These are phyloP conservation scores for Echium plantagineum DNA, from an alignment of 257 asterid genomes.

Conservation along the genomic window DNA sequence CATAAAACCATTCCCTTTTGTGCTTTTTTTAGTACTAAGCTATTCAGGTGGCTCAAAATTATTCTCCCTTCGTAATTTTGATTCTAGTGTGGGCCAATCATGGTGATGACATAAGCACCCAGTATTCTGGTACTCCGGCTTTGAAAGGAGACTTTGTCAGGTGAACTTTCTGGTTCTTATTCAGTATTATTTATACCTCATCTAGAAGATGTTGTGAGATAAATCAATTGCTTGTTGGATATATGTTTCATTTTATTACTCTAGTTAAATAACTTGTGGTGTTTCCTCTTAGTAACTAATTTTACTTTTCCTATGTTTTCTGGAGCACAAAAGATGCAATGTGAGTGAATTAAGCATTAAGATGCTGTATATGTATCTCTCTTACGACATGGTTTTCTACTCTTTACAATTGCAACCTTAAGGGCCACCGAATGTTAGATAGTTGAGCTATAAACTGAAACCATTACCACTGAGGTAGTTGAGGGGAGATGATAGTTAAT, in stretches of 20 bases:
- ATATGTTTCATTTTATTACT: not conserved
- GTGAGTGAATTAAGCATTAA: too few relatives aligned
- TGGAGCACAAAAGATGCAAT: too few relatives aligned
- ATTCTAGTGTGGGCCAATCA: conserved; percentile 94
- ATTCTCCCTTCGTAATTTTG: conserved; percentile 9
- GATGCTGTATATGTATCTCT: too few relatives aligned
- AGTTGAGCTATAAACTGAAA: too few relatives aligned
- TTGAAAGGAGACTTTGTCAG: conserved; percentile 97
- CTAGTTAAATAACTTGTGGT: not conserved
- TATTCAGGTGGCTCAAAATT: not conserved
- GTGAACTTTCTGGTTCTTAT: conserved; percentile 20
- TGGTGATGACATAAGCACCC: conserved; percentile 94
- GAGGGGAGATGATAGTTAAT: too few relatives aligned
- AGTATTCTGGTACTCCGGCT: conserved; percentile 94
- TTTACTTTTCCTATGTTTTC: too few relatives aligned
- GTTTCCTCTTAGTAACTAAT: not conserved
- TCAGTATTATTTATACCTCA: too few relatives aligned
- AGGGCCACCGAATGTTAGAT: too few relatives aligned
- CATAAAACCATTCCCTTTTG: not conserved
- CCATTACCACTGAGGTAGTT: too few relatives aligned
- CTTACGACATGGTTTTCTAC: too few relatives aligned
- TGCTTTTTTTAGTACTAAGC: not conserved
- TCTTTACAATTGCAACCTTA: too few relatives aligned
- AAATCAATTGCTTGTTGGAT: conserved; percentile 5
- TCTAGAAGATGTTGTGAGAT: not conserved